Evolutionary conservation across 257 asterid species (phyloP), one percentile per base, ranked within the genome.

Genomic region (Ballota nigra): DNA sequence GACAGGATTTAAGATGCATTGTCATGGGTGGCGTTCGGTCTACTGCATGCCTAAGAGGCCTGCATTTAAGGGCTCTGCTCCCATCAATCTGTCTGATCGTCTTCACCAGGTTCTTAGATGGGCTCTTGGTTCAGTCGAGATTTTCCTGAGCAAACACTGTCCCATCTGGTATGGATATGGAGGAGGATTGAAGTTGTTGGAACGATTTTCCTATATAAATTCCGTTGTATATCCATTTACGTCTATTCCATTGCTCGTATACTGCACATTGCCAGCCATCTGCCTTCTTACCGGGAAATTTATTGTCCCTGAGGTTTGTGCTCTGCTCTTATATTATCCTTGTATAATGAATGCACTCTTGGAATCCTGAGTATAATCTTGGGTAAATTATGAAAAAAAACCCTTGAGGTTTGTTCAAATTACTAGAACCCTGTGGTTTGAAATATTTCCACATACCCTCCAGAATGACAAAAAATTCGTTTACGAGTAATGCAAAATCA

Each of bases 121-220:
- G 98, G 98, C 97, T 29, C 97, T 92, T 29, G 98, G 98, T 55
- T 92, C 98, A 0, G 97, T 92, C 10, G 98, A 92, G 89, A 92
- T 92, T 68, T 87, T 92, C 63, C 67, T 92, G 51, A 92, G 98
- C 89, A 92, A 79, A 77, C 97, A 90, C 77, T 92, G 98, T 41
- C 98, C 96, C 8, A 82, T 92, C 47, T 92, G 98, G 98, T 90
- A 92, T 59, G 96, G 97, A 28, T 92, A 92, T 47, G 98, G 96
- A 34, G 96, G 98, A 31, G 98, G 98, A 65, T 74, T 92, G 84
- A 88, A 89, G 77, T 82, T 82, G 86, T 72, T 92, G 79, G 96
- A 92, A 70, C 73, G 98, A 4, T 67, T 92, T 62, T 92, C 96
- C 1, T 92, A 92, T 71, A 88, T 92, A 80, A 89, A 88, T 38